A percentile compares a stretch with the other conserved stretches of the same genome.
Conservation (phyloP, 164 flowering plant genomes). For the Dillenia suffruticosa region DNA sequence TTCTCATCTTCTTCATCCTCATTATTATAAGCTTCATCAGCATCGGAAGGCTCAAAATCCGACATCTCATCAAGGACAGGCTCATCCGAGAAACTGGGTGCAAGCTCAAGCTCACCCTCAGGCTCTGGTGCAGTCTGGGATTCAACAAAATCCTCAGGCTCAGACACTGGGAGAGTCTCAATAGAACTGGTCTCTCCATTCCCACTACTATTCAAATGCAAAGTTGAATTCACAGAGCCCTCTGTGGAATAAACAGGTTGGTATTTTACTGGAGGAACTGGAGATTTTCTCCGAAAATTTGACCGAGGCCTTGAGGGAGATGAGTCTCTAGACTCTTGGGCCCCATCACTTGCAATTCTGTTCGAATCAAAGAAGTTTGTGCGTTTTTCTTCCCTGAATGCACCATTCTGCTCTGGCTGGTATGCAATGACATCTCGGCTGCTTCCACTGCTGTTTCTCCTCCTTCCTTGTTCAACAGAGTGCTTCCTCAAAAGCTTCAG, state of each 20-base stretch:
- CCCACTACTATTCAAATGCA: slow-evolving; percentile 17
- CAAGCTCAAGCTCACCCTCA: slow-evolving; percentile 17
- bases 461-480: slow-evolving; percentile 62
- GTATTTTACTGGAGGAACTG: slow-evolving; percentile 58
- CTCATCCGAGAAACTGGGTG: slow-evolving; percentile 17
- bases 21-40: slow-evolving; percentile 27
- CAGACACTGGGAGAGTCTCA: slow-evolving; percentile 21
- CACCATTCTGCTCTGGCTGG: slow-evolving; percentile 28
- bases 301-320: slow-evolving; percentile 53
- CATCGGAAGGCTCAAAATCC: slow-evolving; percentile 33
- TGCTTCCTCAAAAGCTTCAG: slow-evolving; percentile 75
- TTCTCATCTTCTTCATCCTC: slow-evolving; percentile 24
- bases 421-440: slow-evolving; percentile 30
- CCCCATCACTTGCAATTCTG: slow-evolving; percentile 26
- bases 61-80: slow-evolving; percentile 22
- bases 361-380: slow-evolving; percentile 30
- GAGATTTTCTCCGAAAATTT: slow-evolving; percentile 66
- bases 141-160: slow-evolving; percentile 13
- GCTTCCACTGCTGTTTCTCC: slow-evolving; percentile 19
- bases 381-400: slow-evolving; percentile 31
- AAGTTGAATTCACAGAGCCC: slow-evolving; percentile 14
- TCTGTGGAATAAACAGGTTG: slow-evolving; percentile 40
- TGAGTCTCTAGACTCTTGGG: slow-evolving; percentile 27
- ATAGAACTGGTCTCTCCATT: slow-evolving; percentile 21
- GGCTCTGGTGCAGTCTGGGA: slow-evolving; percentile 20